Evolutionary conservation across 2,329 filamentous ascomycete species (phyloP).

Genomic region (Magnaporthiopsis incrustans): DNA sequence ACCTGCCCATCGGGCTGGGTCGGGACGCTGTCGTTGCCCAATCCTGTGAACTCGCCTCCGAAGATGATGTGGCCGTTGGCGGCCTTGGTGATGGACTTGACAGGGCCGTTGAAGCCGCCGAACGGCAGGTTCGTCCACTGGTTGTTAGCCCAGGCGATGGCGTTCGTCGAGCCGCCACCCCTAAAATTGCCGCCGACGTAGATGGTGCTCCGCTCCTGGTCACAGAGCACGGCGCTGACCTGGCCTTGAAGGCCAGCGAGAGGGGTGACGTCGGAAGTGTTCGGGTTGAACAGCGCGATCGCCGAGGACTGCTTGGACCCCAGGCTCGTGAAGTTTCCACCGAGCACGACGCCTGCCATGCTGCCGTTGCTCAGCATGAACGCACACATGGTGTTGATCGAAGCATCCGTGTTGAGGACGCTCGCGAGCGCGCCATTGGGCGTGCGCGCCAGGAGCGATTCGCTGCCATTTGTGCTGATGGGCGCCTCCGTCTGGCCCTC

Average conservation of each 20-base stretch:
- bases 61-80: slow-evolving; percentile 83
- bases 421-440: slow-evolving; percentile 78
- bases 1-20: slow-evolving; percentile 64
- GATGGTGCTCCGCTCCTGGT: slow-evolving; percentile 66
- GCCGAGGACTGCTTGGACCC: slow-evolving; percentile 67
- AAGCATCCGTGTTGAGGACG: slow-evolving; percentile 69
- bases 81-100: slow-evolving; percentile 74
- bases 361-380: slow-evolving; percentile 60
- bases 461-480: slow-evolving; percentile 66
- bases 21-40: slow-evolving; percentile 70
- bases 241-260: slow-evolving; percentile 74
- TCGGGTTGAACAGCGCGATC: slow-evolving; percentile 73
- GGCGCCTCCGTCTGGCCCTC: slow-evolving; percentile 66
- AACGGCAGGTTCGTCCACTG: slow-evolving; percentile 81
- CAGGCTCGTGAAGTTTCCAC: slow-evolving; percentile 92
- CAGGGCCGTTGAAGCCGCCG: slow-evolving; percentile 87
- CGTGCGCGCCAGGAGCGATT: slow-evolving; percentile 71
- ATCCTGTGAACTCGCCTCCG: slow-evolving; percentile 78
- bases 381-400: slow-evolving; percentile 82
- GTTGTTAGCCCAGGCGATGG: slow-evolving; percentile 68
- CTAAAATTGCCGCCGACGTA: slow-evolving; percentile 87
- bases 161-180: slow-evolving; percentile 76
- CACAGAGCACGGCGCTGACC: slow-evolving; percentile 77
- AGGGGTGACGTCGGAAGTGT: slow-evolving; percentile 61
- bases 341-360: slow-evolving; percentile 70